A percentile compares a stretch with the other conserved stretches of the same genome.
Conservation (phyloP, 208 protist genomes). For the Acanthamoeba castellanii region DNA sequence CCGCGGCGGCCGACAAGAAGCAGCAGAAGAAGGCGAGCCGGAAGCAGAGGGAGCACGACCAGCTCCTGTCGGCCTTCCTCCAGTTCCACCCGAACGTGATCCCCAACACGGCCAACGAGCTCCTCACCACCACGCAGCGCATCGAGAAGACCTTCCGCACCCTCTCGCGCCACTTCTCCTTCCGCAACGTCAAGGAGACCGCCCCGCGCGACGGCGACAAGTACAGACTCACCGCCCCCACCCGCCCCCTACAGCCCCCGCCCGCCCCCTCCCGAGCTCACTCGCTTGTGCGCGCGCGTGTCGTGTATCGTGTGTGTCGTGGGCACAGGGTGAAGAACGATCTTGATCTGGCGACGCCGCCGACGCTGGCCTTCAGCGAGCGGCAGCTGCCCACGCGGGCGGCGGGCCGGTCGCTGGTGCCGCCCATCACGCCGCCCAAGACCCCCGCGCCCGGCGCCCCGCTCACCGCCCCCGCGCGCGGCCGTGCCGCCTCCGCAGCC, state of each 20-base stretch:
- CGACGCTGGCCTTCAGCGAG: constrained; percentile 3
- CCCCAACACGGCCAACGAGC: constrained; percentile 53
- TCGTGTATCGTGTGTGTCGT: neutral
- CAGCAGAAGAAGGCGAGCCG: neutral
- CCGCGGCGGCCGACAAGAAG: neutral
- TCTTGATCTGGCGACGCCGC: neutral
- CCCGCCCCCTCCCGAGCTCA: too few species aligned
- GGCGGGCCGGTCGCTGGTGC: neutral
- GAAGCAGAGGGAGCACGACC: constrained; percentile 20
- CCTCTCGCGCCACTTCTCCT: constrained; percentile 70
- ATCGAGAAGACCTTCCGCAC: constrained; percentile 72
- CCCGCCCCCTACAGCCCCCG: too few species aligned
- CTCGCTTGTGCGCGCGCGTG: too few species aligned
- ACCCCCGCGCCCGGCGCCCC: neutral
- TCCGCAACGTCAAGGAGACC: constrained; percentile 30
- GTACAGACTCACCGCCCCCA: neutral
- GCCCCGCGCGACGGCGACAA: neutral
- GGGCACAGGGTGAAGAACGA: neutral
- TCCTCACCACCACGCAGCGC: constrained; percentile 53
- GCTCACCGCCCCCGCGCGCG: neutral
- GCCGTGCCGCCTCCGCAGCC: neutral
- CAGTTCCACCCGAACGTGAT: constrained; percentile 65
- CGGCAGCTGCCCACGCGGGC: neutral
- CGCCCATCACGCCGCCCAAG: constrained; percentile 2
- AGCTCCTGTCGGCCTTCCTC: constrained; percentile 37